A percentile compares a stretch with the other conserved stretches of the same genome.
Evolutionary conservation across 2,329 filamentous ascomycete genomes (phyloP).

Genomic region (Orbilia ellipsospora): DNA sequence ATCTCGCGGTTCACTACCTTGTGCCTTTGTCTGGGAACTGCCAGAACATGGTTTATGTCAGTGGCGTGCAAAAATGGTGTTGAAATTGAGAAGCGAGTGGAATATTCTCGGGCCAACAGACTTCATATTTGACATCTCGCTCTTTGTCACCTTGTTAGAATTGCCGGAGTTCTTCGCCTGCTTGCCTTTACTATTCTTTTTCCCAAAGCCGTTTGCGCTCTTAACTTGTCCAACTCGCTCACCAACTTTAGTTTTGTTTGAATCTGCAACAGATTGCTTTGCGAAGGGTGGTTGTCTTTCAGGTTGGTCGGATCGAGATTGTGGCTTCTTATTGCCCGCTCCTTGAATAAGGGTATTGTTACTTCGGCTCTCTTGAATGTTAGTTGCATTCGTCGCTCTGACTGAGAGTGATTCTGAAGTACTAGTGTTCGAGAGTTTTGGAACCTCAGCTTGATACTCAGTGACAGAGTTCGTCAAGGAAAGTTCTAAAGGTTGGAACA

Average conservation of each 20-base stretch:
- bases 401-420: background rate
- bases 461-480: background rate
- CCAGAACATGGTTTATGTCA: background rate
- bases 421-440: background rate
- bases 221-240: conserved; percentile 18
- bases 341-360: background rate
- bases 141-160: conserved; percentile 19
- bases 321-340: background rate
- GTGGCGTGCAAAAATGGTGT: too few species aligned
- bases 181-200: conserved; percentile 10
- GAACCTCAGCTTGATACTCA: background rate
- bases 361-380: background rate
- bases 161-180: conserved; percentile 28
- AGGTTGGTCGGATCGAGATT: background rate
- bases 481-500: background rate
- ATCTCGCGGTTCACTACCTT: background rate
- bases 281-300: background rate
- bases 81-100: background rate
- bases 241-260: background rate
- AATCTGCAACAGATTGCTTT: background rate
- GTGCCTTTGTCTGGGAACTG: conserved; percentile 13
- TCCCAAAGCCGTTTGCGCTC: conserved; percentile 9
- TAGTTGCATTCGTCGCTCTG: background rate
- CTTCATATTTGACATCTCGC: conserved; percentile 12
- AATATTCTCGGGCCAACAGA: conserved; percentile 4